Evolutionary conservation across 2,329 filamentous ascomycete species (phyloP), one percentile per base, ranked within the genome.

Genomic region (Talaromyces atroroseus): DNA sequence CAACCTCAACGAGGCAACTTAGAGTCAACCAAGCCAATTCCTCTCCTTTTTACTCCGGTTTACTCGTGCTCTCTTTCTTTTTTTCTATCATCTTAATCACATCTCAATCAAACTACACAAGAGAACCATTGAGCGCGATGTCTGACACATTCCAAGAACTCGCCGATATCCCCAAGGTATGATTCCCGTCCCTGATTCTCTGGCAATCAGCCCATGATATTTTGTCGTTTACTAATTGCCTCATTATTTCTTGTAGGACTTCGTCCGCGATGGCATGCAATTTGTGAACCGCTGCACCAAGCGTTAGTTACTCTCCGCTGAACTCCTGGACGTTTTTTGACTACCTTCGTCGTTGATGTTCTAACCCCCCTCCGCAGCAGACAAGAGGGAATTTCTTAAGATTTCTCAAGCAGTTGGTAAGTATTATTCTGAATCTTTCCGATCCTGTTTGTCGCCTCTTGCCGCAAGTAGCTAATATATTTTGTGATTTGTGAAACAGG

Each of bases 101-200:
- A 20, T 32, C 18, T 26, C n/a, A 8, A 40, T 50, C 42, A 18
- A 2, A 18, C 7, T 20, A 44, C 20, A 24, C 18, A 36, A 6
- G 2, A 32, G 24, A 42, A 14, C 20, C 18, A 49, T 49, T 14
- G 45, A 78, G 79, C 59, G 50, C 46, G 50, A 78, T 80, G 77
- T 80, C 80, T 60, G 82, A 84, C 60, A 79, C 82, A 63, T 68
- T 84, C 65, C 82, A 84, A 69, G 82, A 85, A 62, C 72, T 85
- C 61, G 78, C 81, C 62, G 82, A 85, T 65, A 76, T 82, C 68
- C 79, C 79, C 44, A 74, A 58, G 56, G 56, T 58, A 54, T 10
- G 34, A n/a, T n/a, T n/a, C 40, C 34, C 24, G 4, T 10, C 11
- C 40, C 32, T 36, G 14, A 16, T 36, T 36, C 32, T 36, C 12